Conservation (phyloP, 1,284 basidiomycete species). For the Ganoderma multipileum region DNA sequence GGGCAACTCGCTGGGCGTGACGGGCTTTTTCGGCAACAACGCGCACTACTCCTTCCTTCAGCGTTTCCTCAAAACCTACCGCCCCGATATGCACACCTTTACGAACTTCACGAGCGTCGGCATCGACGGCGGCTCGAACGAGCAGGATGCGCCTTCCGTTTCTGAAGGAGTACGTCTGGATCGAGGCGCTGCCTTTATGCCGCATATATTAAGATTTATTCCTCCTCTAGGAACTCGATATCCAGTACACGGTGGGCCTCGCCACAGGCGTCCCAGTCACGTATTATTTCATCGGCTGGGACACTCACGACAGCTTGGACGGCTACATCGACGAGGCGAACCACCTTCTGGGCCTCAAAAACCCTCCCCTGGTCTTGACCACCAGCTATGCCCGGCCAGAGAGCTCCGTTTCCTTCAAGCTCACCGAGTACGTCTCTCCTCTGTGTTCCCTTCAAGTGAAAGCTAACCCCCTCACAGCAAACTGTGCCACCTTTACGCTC, state of each 20-base stretch:
- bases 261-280: slow-evolving; percentile 49
- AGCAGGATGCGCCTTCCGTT: slow-evolving; percentile 40
- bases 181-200: no score
- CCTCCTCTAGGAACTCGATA: slow-evolving; percentile 50
- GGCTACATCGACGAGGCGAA: slow-evolving; percentile 28
- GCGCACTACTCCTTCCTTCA: slow-evolving; percentile 56
- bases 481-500: slow-evolving; percentile 34
- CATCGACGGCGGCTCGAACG: slow-evolving; percentile 53
- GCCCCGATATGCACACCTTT: slow-evolving; percentile 44
- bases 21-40: slow-evolving; percentile 60
- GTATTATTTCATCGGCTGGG: slow-evolving; percentile 18
- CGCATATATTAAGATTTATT: no score
- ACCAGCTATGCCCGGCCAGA: slow-evolving; percentile 52
- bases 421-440: slow-evolving; percentile 18
- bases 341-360: slow-evolving; percentile 49
- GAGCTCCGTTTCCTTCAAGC: slow-evolving; percentile 33
- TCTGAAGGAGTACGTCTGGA: no score
- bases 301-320: slow-evolving; percentile 10
- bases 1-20: slow-evolving; percentile 57
- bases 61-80: slow-evolving; percentile 55
- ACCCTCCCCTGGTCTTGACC: slow-evolving; percentile 63
- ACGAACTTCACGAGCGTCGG: slow-evolving; percentile 42
- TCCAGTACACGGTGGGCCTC: slow-evolving; percentile 67
- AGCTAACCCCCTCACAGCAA: slow-evolving; percentile 14
- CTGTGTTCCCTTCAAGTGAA: no score